phyloP scores from a whole-genome alignment of 2,329 filamentous ascomycete species.

The Eurotiales sp. region DNA sequence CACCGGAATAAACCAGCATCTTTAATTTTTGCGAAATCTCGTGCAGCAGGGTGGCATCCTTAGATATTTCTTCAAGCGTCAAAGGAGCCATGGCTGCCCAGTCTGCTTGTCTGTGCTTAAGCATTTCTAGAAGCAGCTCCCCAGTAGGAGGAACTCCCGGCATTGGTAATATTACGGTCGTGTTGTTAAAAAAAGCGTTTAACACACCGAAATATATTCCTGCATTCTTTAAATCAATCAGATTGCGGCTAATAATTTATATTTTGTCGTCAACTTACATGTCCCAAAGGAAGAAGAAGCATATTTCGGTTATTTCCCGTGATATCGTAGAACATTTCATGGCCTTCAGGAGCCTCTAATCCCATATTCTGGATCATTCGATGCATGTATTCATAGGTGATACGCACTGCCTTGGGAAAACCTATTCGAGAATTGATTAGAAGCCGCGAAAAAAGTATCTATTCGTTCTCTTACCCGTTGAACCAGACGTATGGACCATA shows the following conservation, averaged over 20 bases:
- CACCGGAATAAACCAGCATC: slow-evolving; percentile 3
- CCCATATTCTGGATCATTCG: neutral
- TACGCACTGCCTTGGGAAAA: slow-evolving; percentile 1
- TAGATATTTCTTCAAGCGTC: slow-evolving; percentile 3
- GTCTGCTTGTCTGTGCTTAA: neutral
- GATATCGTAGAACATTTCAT: neutral
- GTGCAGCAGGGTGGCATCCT: neutral
- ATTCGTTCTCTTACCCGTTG: neutral
- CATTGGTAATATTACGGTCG: slow-evolving; percentile 4
- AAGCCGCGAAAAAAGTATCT: neutral
- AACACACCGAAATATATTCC: slow-evolving; percentile 6
- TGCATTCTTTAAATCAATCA: neutral
- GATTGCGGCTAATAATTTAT: neutral
- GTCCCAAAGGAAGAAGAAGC: slow-evolving; percentile 9
- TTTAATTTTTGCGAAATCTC: neutral
- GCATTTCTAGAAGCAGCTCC: slow-evolving; percentile 4
- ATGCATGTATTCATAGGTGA: neutral
- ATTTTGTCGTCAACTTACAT: neutral
- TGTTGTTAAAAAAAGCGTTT: slow-evolving; percentile 10
- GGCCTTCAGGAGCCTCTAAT: neutral
- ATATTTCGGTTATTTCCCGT: slow-evolving; percentile 6
- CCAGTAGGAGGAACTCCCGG: slow-evolving; percentile 3
- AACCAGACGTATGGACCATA: slow-evolving; percentile 5
- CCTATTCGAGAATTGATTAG: neutral
- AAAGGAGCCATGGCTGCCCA: slow-evolving; percentile 7